phyloP scores from a whole-genome alignment of 768 basidiomycete species.

The Tylopilus cervinicoccineus region DNA sequence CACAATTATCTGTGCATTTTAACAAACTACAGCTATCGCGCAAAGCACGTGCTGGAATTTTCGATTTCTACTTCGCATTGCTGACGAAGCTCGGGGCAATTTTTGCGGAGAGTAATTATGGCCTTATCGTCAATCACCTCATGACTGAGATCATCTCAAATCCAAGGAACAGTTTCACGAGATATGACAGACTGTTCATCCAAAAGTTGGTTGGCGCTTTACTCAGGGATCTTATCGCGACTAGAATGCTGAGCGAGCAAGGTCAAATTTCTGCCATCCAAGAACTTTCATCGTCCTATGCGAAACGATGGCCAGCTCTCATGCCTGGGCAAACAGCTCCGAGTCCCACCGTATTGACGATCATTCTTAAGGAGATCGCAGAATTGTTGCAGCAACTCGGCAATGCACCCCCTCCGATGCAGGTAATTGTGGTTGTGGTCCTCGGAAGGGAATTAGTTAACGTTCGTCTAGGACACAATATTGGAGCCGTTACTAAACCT shows the following conservation, averaged over 20 bases:
- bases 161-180: constrained; percentile 48
- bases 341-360: constrained; percentile 58
- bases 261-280: constrained; percentile 90
- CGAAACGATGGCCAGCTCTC: constrained; percentile 91
- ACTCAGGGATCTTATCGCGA: constrained; percentile 81
- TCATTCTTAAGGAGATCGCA: constrained; percentile 80
- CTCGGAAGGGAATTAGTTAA: not conserved
- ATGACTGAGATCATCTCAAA: constrained; percentile 71
- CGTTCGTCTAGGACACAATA: constrained; percentile 63
- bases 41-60: constrained; percentile 76
- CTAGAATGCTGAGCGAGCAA: constrained; percentile 87
- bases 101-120: constrained; percentile 83
- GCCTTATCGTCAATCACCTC: constrained; percentile 73
- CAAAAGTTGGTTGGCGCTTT: constrained; percentile 73
- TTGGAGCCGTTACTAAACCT: constrained; percentile 82
- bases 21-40: constrained; percentile 69
- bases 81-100: constrained; percentile 68
- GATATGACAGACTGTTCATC: constrained; percentile 72
- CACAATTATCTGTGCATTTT: constrained; percentile 73
- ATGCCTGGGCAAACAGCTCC: constrained; percentile 83
- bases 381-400: constrained; percentile 86
- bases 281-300: constrained; percentile 74
- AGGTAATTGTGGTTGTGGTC: constrained; percentile 40
- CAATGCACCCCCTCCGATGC: constrained; percentile 86
- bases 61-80: constrained; percentile 83